Conservation (phyloP, 2,329 filamentous ascomycete species). For the Exserohilum rostratum region DNA sequence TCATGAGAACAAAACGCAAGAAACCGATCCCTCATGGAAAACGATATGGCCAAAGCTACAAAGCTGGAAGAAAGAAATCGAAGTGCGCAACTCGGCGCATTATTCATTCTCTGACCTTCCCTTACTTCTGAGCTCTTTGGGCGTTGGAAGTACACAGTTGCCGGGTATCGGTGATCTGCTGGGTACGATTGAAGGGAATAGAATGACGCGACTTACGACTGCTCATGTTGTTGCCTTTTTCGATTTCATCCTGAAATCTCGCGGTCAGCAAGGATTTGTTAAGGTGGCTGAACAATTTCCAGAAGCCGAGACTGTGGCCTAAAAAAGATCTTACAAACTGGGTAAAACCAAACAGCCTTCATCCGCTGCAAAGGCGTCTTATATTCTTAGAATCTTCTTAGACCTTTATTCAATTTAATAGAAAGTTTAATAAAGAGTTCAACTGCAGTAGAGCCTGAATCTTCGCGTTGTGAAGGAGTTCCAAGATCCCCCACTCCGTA, state of each 20-base stretch:
- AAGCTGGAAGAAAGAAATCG: conserved; percentile 37
- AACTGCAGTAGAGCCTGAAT: no score
- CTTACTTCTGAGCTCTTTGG: conserved; percentile 18
- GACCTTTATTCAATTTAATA: no score
- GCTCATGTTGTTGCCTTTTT: conserved; percentile 29
- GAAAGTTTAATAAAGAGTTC: no score
- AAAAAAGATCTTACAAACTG: not conserved
- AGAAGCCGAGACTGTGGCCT: conserved; percentile 12
- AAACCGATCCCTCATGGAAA: conserved; percentile 37
- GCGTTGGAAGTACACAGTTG: conserved; percentile 17
- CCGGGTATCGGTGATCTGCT: conserved; percentile 26
- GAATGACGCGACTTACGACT: conserved; percentile 28
- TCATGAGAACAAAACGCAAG: conserved; percentile 38
- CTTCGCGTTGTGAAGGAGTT: no score
- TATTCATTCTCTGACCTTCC: conserved; percentile 40
- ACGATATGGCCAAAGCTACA: conserved; percentile 27
- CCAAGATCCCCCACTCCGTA: no score
- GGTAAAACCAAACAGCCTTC: no score
- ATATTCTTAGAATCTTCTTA: no score
- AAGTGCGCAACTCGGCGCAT: conserved; percentile 32
- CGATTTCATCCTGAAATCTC: conserved; percentile 26
- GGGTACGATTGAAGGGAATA: conserved; percentile 27
- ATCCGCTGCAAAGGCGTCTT: no score
- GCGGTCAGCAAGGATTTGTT: conserved; percentile 4
- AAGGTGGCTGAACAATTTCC: conserved; percentile 12